Percentiles rank a stretch among this genome's conserved stretches.
phyloP scores from a whole-genome alignment of 495 filamentous ascomycete genomes.

The Aspergillus baeticus region DNA sequence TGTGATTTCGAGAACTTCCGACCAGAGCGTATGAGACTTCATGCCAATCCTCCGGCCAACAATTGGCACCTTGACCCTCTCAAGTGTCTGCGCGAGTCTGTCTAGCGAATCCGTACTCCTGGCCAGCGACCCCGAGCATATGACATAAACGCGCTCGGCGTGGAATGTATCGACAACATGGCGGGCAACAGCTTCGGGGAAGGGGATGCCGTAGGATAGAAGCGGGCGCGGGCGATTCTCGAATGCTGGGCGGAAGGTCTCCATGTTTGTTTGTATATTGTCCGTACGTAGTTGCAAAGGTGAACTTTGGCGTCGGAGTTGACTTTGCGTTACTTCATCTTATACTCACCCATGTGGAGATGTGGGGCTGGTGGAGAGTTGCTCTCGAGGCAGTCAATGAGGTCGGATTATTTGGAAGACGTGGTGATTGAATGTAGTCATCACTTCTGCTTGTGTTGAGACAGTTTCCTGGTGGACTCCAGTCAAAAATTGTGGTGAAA shows the following conservation, averaged over 20 bases:
- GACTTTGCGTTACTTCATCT: neutral
- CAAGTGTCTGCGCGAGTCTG: slow-evolving; percentile 43
- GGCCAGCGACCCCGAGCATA: slow-evolving; percentile 58
- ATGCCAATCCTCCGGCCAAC: slow-evolving; percentile 57
- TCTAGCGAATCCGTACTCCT: slow-evolving; percentile 51
- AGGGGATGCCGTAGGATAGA: slow-evolving; percentile 53
- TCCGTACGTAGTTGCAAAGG: neutral
- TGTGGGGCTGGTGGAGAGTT: slow-evolving; percentile 16
- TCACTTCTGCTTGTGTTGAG: too few relatives aligned
- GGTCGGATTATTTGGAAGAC: too few relatives aligned
- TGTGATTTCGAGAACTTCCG: slow-evolving; percentile 56
- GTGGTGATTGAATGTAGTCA: too few relatives aligned
- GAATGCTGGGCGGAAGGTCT: slow-evolving; percentile 42
- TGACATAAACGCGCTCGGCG: slow-evolving; percentile 55
- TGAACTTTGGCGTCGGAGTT: neutral
- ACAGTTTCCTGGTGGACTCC: too few relatives aligned
- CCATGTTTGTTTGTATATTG: slow-evolving; percentile 23
- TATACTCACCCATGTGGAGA: slow-evolving; percentile 12
- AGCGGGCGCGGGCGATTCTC: slow-evolving; percentile 34
- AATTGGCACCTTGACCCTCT: slow-evolving; percentile 30
- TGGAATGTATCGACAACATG: slow-evolving; percentile 52
- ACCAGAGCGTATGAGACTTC: slow-evolving; percentile 58
- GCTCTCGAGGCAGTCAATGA: neutral
- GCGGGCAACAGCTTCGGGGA: slow-evolving; percentile 46
- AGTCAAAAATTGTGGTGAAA: too few relatives aligned